phyloP scores from a whole-genome alignment of 2,329 filamentous ascomycete species.

The Pseudogymnoascus sp. region DNA sequence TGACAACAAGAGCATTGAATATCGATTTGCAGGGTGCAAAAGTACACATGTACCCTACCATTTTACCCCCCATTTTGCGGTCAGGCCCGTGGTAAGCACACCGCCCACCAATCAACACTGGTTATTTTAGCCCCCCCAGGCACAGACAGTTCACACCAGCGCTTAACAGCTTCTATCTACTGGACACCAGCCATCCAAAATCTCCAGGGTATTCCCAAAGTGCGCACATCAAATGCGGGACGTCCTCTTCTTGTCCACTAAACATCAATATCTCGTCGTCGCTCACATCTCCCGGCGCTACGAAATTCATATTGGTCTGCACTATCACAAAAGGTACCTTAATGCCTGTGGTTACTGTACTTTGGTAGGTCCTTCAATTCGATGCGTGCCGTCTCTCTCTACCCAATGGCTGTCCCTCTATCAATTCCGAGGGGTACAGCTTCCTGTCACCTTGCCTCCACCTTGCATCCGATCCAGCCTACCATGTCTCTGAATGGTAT shows the following conservation, averaged over 20 bases:
- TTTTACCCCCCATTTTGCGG: background rate
- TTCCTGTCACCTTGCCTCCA: background rate
- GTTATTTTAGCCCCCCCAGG: background rate
- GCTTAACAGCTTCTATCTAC: background rate
- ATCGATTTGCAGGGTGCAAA: background rate
- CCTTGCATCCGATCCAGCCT: background rate
- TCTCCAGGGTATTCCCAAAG: background rate
- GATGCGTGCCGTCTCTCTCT: background rate
- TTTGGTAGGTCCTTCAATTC: background rate
- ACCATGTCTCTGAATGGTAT: background rate
- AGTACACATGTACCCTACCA: background rate
- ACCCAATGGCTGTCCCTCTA: background rate
- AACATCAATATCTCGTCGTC: background rate
- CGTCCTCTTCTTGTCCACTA: background rate
- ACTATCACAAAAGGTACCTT: conserved; percentile 6
- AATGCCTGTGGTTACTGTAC: background rate
- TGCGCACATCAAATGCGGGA: background rate
- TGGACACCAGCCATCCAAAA: background rate
- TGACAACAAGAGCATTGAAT: background rate
- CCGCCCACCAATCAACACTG: background rate
- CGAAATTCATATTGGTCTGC: background rate
- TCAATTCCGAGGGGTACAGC: conserved; percentile 8
- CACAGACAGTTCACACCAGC: conserved; percentile 4
- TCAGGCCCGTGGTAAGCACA: background rate
- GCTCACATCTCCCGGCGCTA: conserved; percentile 7